Conservation (phyloP, 768 basidiomycete genomes). For the Xerocomus spinulosus region DNA sequence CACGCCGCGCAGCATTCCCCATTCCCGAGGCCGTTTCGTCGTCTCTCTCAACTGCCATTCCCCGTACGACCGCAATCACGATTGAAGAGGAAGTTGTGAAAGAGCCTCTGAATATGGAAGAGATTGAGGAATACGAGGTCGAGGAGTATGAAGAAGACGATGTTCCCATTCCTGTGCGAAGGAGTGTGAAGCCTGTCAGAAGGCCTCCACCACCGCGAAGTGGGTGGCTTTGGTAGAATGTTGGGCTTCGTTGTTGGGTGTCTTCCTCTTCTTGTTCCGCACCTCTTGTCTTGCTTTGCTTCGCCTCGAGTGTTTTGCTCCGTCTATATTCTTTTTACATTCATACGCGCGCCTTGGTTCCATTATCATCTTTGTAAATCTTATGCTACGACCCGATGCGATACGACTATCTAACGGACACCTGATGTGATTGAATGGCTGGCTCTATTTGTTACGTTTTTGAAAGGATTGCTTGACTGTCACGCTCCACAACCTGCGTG, state of each 20-base stretch:
- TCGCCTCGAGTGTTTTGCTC: slow-evolving; percentile 21
- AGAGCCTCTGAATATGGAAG: slow-evolving; percentile 34
- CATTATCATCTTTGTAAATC: slow-evolving; percentile 13
- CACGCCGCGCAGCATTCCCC: slow-evolving; percentile 69
- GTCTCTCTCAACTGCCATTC: slow-evolving; percentile 57
- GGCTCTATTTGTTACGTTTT: too few species aligned
- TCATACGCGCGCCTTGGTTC: slow-evolving; percentile 8
- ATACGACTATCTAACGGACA: slow-evolving; percentile 27
- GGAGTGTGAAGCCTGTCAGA: slow-evolving; percentile 41
- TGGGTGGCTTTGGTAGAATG: slow-evolving; percentile 56
- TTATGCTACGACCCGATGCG: slow-evolving; percentile 19
- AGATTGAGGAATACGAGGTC: slow-evolving; percentile 34
- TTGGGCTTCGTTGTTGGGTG: slow-evolving; percentile 27
- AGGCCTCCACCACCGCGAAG: slow-evolving; percentile 43
- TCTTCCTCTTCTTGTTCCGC: slow-evolving; percentile 33
- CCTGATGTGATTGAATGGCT: too few species aligned
- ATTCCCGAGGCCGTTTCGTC: slow-evolving; percentile 59
- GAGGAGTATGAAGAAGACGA: slow-evolving; percentile 43
- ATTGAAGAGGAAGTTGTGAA: slow-evolving; percentile 51
- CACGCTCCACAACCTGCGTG: too few species aligned
- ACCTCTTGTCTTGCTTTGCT: slow-evolving; percentile 16
- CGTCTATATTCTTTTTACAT: slow-evolving; percentile 7
- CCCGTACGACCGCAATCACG: slow-evolving; percentile 71
- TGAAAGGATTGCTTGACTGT: slow-evolving; percentile 16
- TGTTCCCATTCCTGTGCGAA: slow-evolving; percentile 39